Percentiles rank a stretch among this genome's conserved stretches.
Evolutionary conservation across 2,329 filamentous ascomycete species (phyloP).

Genomic region (Orbilia blumenaviensis): DNA sequence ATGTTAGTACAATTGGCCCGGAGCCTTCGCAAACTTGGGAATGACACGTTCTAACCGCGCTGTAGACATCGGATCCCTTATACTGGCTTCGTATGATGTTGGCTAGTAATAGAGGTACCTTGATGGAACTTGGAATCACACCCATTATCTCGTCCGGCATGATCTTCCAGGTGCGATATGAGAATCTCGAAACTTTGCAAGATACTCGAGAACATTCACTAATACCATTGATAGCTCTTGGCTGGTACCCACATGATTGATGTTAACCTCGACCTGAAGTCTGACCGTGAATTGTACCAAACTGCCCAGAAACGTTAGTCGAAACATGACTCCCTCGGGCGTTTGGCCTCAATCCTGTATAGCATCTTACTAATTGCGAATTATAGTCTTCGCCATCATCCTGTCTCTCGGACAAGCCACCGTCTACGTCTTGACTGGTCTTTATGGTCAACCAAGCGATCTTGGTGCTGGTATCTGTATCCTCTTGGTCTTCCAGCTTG

Average conservation of each 20-base stretch:
- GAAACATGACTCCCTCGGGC: neutral
- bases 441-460: constrained; percentile 95
- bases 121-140: constrained; percentile 97
- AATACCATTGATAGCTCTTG: constrained; percentile 71
- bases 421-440: constrained; percentile 96
- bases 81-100: constrained; percentile 99
- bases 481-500: constrained; percentile 95
- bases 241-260: constrained; percentile 99
- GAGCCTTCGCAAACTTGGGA: neutral
- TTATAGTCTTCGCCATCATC: constrained; percentile 84
- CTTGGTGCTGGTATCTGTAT: constrained; percentile 98
- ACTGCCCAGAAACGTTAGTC: constrained; percentile 86
- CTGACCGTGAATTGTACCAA: constrained; percentile 99
- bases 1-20: constrained; percentile 61
- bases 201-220: neutral
- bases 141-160: constrained; percentile 99
- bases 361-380: neutral
- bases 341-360: neutral
- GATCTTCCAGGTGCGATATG: constrained; percentile 83
- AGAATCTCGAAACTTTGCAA: neutral
- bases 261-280: constrained; percentile 99
- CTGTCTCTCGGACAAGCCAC: constrained; percentile 96
- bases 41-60: constrained; percentile 58
- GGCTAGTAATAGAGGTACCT: constrained; percentile 94
- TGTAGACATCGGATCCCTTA: constrained; percentile 87